Base-by-base conservation (phyloP, 148 eudicot genomes). In the Silene latifolia region DNA sequence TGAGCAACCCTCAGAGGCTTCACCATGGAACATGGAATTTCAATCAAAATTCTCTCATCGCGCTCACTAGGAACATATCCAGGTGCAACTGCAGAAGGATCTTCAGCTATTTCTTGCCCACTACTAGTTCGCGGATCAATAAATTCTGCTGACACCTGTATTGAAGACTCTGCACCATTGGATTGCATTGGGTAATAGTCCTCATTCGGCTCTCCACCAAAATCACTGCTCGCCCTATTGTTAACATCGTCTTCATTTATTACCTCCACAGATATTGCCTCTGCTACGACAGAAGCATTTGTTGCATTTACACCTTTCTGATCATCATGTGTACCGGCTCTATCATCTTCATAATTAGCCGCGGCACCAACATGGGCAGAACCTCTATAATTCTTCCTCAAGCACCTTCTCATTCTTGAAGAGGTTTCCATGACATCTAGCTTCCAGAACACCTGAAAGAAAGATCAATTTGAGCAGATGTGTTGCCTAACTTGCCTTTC, bases 11-110 rank as follows among this genome's bases (percentile, higher is more conserved):
- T 89, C 57, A 96, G 82, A 47, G 97, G 98, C 80, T 87, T 87
- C 81, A 92, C 93, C 91, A 96, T 92, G 24, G 98, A 89, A 27
- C 97, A 87, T 51, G 94, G 91, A 77, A 96, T 88, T 85, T 96
- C 99, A 86, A 92, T 89, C 79, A 92, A 80, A 77, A 96, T 91
- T 84, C 93, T 89, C 82, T 96, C 99, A 86, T 91, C 91, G 53
- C 80, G 86, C 80, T 90, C 98, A 73, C 90, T 87, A 57, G 91
- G 97, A 75, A 96, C 93, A 89, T 96, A 92, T 32, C 98, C 97
- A 73, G 95, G 92, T 58, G 97, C 88, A 78, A 88, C 82, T 18
- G 82, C 87, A n/a, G 89, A 82, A 67, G 87, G 74, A 77, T 84
- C 88, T 58, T 88, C 83, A 69, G 78, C 80, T 72, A 87, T 69